phyloP scores from a whole-genome alignment of 257 asterid genomes.

The Solanum etuberosum region DNA sequence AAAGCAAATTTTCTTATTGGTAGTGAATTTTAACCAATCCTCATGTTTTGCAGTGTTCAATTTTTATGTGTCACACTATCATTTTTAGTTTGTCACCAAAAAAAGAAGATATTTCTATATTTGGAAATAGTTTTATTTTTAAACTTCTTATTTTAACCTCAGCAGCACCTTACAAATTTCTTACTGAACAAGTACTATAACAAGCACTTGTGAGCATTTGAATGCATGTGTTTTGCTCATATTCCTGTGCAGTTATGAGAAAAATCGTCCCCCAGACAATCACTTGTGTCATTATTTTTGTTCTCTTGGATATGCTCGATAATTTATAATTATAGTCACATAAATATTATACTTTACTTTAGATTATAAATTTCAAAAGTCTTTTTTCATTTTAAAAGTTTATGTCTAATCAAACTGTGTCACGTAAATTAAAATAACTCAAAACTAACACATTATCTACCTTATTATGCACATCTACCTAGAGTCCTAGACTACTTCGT shows the following conservation, averaged over 20 bases:
- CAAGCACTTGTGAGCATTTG: neutral
- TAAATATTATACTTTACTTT: neutral
- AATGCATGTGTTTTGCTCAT: neutral
- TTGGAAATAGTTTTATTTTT: neutral
- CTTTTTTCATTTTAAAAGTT: neutral
- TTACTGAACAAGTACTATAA: neutral
- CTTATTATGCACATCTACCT: neutral
- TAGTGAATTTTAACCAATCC: neutral
- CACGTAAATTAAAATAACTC: rapidly evolving
- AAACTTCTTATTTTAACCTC: neutral
- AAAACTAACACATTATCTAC: neutral
- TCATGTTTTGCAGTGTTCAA: neutral
- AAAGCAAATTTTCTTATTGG: too few relatives aligned
- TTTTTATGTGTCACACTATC: neutral
- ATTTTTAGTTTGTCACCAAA: neutral
- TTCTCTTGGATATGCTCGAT: neutral
- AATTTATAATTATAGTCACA: neutral
- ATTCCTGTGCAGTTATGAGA: neutral
- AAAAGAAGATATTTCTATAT: neutral
- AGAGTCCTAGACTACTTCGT: neutral
- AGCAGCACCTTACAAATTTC: neutral
- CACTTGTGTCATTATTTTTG: neutral
- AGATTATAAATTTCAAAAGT: neutral
- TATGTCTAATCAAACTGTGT: rapidly evolving
- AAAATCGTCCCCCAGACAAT: neutral